Evolutionary conservation across 208 protist genomes (phyloP).

Genomic region (Leishmania tarentolae): DNA sequence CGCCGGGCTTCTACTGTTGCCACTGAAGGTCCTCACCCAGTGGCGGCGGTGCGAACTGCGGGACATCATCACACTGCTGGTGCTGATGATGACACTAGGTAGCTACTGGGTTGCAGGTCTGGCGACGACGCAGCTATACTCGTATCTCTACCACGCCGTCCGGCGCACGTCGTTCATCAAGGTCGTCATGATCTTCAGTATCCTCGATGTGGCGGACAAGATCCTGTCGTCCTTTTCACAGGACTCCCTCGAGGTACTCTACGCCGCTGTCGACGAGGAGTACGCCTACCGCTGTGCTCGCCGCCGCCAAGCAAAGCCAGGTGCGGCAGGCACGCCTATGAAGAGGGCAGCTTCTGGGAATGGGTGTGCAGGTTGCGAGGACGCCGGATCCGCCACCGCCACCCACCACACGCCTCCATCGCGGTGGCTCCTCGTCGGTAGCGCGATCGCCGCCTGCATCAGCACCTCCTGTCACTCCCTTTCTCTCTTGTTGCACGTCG

Average conservation of each 20-base stretch:
- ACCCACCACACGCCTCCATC: constrained; percentile 6
- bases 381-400: neutral
- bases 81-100: constrained; percentile 4
- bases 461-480: constrained; percentile 74
- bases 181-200: constrained; percentile 95
- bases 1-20: constrained; percentile 8
- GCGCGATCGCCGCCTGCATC: constrained; percentile 26
- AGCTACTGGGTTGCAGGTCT: constrained; percentile 13
- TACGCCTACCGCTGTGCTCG: constrained; percentile 1
- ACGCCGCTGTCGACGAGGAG: constrained; percentile 34
- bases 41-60: constrained; percentile 14
- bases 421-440: constrained; percentile 32
- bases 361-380: neutral
- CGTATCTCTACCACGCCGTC: constrained; percentile 24
- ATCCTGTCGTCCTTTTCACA: constrained; percentile 90
- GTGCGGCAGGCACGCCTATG: neutral
- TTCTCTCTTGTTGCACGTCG: constrained; percentile 81
- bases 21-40: constrained; percentile 11
- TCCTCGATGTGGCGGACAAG: constrained; percentile 92
- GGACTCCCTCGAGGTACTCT: constrained; percentile 82
- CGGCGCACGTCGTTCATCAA: constrained; percentile 75
- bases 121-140: constrained; percentile 22
- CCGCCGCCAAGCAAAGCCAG: neutral
- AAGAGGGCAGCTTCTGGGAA: neutral
- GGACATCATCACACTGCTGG: constrained; percentile 4